Evolutionary conservation across 106 monocot genomes (phyloP).

Genomic region (Dactylorhiza incarnata): DNA sequence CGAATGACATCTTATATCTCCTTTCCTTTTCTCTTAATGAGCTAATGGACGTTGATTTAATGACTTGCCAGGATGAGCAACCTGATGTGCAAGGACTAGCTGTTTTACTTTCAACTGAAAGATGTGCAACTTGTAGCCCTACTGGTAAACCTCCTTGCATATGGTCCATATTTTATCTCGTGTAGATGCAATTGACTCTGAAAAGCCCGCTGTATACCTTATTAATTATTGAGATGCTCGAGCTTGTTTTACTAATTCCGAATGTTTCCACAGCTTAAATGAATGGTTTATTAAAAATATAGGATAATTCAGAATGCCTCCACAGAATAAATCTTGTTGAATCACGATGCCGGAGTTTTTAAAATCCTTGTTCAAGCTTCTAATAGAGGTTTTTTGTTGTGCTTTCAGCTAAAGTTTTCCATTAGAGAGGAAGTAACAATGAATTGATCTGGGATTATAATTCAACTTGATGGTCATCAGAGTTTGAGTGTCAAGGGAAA

Average conservation of each 20-base stretch:
- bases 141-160: constrained; percentile 39
- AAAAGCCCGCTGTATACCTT: not conserved
- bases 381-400: not conserved
- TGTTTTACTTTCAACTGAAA: constrained; percentile 67
- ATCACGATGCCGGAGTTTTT: not conserved
- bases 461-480: not conserved
- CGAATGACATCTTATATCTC: not conserved
- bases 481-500: not conserved
- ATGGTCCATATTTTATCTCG: not conserved
- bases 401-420: not conserved
- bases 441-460: not conserved
- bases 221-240: not conserved
- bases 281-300: not conserved
- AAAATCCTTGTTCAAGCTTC: not conserved
- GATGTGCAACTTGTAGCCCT: constrained; percentile 78
- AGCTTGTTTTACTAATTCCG: not conserved
- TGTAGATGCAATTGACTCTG: not conserved
- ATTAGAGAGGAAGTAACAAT: not conserved
- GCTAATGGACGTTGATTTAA: not conserved
- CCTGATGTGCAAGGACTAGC: constrained; percentile 85
- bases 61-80: constrained; percentile 85
- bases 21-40: not conserved
- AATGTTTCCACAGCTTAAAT: not conserved
- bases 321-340: not conserved
- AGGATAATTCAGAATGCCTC: not conserved